Conservation (phyloP, 495 filamentous ascomycete genomes). For the Aspergillus kassunensis region DNA sequence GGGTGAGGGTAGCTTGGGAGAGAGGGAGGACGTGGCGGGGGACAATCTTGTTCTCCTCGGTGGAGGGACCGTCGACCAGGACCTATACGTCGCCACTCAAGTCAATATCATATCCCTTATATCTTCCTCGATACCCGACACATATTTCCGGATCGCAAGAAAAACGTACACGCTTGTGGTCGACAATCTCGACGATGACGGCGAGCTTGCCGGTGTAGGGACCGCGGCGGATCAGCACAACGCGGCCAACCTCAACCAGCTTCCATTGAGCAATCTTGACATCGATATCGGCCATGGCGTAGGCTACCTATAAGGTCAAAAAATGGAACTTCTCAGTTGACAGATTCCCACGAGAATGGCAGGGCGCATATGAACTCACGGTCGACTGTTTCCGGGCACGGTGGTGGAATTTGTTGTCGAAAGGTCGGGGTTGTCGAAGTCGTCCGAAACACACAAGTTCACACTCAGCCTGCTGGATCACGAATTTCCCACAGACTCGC, state of each 20-base stretch:
- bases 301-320: slow-evolving; percentile 24
- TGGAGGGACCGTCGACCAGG: slow-evolving; percentile 88
- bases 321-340: slow-evolving; percentile 21
- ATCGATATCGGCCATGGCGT: slow-evolving; percentile 63
- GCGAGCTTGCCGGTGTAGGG: slow-evolving; percentile 82
- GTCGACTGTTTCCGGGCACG: slow-evolving; percentile 44
- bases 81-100: slow-evolving; percentile 54
- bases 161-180: slow-evolving; percentile 98
- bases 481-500: slow-evolving; percentile 45
- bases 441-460: slow-evolving; percentile 34
- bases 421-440: slow-evolving; percentile 42
- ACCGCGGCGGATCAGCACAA: slow-evolving; percentile 76
- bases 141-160: slow-evolving; percentile 11
- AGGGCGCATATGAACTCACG: slow-evolving; percentile 36
- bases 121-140: neutral
- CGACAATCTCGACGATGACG: slow-evolving; percentile 96
- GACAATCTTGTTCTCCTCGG: slow-evolving; percentile 67
- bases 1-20: slow-evolving; percentile 78
- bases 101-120: slow-evolving; percentile 33
- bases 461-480: slow-evolving; percentile 22
- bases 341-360: slow-evolving; percentile 7
- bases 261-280: slow-evolving; percentile 79
- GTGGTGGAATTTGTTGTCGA: slow-evolving; percentile 45
- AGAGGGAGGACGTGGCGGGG: slow-evolving; percentile 81
- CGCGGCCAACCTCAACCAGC: slow-evolving; percentile 93